Conservation (phyloP, 1,284 basidiomycete species). For the Trichosporon ovoides region DNA sequence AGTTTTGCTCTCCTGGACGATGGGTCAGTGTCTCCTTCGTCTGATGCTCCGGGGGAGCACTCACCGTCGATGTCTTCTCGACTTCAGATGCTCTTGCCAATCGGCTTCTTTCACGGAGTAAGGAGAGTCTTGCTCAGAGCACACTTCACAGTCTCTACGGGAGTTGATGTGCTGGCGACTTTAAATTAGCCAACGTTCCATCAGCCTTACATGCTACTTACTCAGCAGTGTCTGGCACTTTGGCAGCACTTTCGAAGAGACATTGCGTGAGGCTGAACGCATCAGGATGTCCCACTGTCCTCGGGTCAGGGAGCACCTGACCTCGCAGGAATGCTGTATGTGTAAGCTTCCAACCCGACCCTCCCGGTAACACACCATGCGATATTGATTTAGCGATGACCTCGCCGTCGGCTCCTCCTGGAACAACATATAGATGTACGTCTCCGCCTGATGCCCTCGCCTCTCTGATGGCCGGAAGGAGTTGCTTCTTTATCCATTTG, state of each 20-base stretch:
- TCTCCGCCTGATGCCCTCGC: constrained; percentile 41
- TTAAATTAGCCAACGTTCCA: neutral
- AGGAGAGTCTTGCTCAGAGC: constrained; percentile 63
- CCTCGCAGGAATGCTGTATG: constrained; percentile 59
- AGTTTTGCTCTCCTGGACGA: neutral
- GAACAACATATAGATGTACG: constrained; percentile 46
- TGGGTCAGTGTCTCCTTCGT: neutral
- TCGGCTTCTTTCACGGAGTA: constrained; percentile 67
- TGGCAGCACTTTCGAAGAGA: constrained; percentile 26
- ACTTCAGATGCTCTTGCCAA: constrained; percentile 62
- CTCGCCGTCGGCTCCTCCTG: constrained; percentile 58
- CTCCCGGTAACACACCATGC: constrained; percentile 48
- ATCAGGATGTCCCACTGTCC: constrained; percentile 48
- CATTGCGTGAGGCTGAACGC: constrained; percentile 56
- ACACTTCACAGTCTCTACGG: constrained; percentile 63
- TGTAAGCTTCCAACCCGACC: neutral
- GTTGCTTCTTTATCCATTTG: constrained; percentile 86
- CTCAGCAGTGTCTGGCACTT: constrained; percentile 46
- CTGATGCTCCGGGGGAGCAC: neutral
- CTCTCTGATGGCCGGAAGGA: constrained; percentile 67
- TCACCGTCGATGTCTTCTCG: constrained; percentile 56
- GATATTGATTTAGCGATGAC: constrained; percentile 51
- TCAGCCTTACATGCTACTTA: constrained; percentile 26
- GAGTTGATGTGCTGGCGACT: constrained; percentile 59
- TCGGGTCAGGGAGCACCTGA: constrained; percentile 55